Evolutionary conservation across 345 rosid genomes (phyloP).

Genomic region (Anastatica hierochuntica): DNA sequence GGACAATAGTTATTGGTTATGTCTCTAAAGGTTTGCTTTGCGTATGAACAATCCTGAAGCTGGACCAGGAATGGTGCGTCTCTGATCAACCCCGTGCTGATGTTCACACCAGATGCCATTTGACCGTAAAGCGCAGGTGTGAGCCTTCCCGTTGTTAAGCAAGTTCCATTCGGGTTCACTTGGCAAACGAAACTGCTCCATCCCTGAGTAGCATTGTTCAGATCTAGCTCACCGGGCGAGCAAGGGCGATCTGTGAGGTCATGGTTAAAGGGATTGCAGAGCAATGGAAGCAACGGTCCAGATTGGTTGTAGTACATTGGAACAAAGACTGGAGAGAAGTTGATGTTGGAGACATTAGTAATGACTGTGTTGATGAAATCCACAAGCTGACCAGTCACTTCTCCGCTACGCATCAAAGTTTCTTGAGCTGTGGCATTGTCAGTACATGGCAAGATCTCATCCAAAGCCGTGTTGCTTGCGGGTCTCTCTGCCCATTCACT

Average conservation of each 20-base stretch:
- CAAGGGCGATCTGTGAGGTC: conserved; percentile 58
- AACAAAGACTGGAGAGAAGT: conserved; percentile 74
- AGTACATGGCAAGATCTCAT: conserved; percentile 76
- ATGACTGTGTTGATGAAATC: conserved; percentile 77
- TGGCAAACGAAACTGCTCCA: conserved; percentile 69
- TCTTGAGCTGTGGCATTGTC: conserved; percentile 80
- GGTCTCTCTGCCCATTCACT: conserved; percentile 80
- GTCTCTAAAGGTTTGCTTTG: conserved; percentile 56
- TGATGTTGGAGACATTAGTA: conserved; percentile 86
- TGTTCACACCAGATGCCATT: conserved; percentile 53
- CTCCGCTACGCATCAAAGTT: conserved; percentile 51
- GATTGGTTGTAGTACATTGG: conserved; percentile 83
- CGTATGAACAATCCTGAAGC: conserved; percentile 77
- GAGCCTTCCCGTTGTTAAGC: conserved; percentile 61
- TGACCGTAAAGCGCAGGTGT: conserved; percentile 60
- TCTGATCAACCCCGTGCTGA: conserved; percentile 42
- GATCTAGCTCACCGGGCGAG: conserved; percentile 57
- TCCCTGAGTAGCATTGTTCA: conserved; percentile 68
- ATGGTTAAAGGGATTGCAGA: conserved; percentile 69
- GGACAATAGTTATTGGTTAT: conserved; percentile 61
- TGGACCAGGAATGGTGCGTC: conserved; percentile 58
- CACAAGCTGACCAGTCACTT: conserved; percentile 64
- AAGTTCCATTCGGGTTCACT: conserved; percentile 55
- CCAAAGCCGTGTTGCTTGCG: conserved; percentile 68
- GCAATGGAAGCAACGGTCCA: conserved; percentile 70